Evolutionary conservation across 2,329 filamentous ascomycete genomes (phyloP).

Genomic region (Talaromyces albobiverticillius): DNA sequence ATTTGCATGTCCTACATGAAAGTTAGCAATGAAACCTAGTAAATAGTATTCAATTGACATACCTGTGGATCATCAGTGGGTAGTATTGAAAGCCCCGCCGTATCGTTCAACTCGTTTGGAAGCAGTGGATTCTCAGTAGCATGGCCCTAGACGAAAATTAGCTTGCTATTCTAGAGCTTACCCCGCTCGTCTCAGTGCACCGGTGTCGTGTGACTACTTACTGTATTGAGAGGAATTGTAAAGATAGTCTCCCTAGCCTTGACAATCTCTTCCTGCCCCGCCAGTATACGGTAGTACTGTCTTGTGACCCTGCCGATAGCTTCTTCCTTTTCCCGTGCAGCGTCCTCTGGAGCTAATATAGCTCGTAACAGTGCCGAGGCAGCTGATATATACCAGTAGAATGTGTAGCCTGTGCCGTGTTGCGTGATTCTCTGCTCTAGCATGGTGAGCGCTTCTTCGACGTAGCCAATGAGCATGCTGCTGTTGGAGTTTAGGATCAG

Average conservation of each 20-base stretch:
- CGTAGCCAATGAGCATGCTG: slow-evolving; percentile 16
- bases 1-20: slow-evolving; percentile 1
- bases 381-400: slow-evolving; percentile 34
- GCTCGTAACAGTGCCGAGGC: slow-evolving; percentile 29
- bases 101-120: not conserved
- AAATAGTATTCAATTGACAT: not conserved
- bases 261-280: slow-evolving; percentile 18
- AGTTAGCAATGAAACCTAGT: not conserved
- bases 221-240: not conserved
- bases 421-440: slow-evolving; percentile 31
- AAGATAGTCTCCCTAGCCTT: slow-evolving; percentile 16
- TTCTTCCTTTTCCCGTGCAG: slow-evolving; percentile 22
- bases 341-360: slow-evolving; percentile 20
- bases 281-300: slow-evolving; percentile 21
- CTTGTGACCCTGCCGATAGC: slow-evolving; percentile 21
- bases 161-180: not conserved
- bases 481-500: slow-evolving; percentile 17
- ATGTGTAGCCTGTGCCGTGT: slow-evolving; percentile 33
- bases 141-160: not conserved
- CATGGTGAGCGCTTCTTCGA: slow-evolving; percentile 28
- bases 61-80: slow-evolving; percentile 4
- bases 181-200: no score
- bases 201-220: not conserved
- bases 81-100: not conserved
- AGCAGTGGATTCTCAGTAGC: not conserved